These are phyloP conservation scores for Cyathus striatus DNA, from an alignment of 768 basidiomycete genomes.

Conservation along the genomic window DNA sequence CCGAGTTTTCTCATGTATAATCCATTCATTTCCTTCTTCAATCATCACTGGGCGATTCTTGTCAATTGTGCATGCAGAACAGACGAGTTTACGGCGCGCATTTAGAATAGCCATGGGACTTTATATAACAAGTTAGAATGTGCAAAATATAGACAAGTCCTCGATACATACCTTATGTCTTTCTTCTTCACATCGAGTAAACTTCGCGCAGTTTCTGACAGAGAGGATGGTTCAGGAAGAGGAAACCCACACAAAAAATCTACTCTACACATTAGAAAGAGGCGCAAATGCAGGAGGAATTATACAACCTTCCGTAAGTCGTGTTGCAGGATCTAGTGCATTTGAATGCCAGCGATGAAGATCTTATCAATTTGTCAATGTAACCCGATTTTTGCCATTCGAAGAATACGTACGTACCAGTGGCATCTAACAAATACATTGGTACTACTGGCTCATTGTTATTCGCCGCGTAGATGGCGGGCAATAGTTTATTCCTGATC, in stretches of 20 bases:
- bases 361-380: not conserved
- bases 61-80: slow-evolving; percentile 58
- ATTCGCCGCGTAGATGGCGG: slow-evolving; percentile 54
- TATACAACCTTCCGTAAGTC: slow-evolving; percentile 47
- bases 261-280: not conserved
- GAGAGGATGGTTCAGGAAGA: slow-evolving; percentile 56
- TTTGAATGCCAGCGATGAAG: slow-evolving; percentile 44
- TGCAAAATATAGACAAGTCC: slow-evolving; percentile 3
- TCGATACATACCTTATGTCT: slow-evolving; percentile 37
- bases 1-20: slow-evolving; percentile 50
- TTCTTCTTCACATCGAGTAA: slow-evolving; percentile 45
- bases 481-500: slow-evolving; percentile 87
- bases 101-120: slow-evolving; percentile 56
- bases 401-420: no score
- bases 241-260: slow-evolving; percentile 43
- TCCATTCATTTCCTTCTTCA: slow-evolving; percentile 48
- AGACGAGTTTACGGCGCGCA: slow-evolving; percentile 54
- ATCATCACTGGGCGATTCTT: slow-evolving; percentile 62
- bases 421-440: slow-evolving; percentile 63
- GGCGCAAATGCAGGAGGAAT: slow-evolving; percentile 2
- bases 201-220: slow-evolving; percentile 50
- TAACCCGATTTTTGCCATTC: not conserved
- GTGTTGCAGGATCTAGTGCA: slow-evolving; percentile 46
- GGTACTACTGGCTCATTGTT: slow-evolving; percentile 23
- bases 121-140: slow-evolving; percentile 3